Evolutionary conservation across 192 early-diverging fungal genomes (phyloP).

Genomic region (Geosiphon pyriformis): DNA sequence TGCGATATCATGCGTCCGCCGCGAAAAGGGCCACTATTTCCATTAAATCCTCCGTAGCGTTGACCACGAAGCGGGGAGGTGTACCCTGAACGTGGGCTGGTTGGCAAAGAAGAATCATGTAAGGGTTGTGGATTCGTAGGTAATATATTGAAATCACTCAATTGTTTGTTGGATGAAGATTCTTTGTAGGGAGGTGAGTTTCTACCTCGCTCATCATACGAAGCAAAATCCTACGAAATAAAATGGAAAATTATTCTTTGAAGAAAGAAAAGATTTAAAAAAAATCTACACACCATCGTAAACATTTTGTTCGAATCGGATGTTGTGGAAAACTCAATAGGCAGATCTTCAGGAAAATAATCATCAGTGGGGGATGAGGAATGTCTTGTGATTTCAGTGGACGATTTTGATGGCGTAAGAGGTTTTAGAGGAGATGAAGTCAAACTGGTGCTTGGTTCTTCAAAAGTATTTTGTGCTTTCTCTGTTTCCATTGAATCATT

Average conservation of each 20-base stretch:
- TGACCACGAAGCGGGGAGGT: slow-evolving; percentile 7
- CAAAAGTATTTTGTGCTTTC: not conserved
- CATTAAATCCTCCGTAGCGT: not conserved
- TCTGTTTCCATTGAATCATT: not conserved
- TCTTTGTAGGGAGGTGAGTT: slow-evolving; percentile 14
- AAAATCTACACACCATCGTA: not conserved
- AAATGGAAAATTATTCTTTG: not conserved
- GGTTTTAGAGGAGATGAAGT: not conserved
- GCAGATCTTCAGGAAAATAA: slow-evolving; percentile 17
- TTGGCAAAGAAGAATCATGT: not conserved
- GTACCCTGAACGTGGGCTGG: slow-evolving; percentile 6
- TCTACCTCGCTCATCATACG: slow-evolving; percentile 7
- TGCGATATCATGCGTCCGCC: not conserved
- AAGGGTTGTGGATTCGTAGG: not conserved
- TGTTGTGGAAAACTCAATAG: not conserved
- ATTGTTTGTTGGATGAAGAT: not conserved
- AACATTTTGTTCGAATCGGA: not conserved
- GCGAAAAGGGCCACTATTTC: not conserved
- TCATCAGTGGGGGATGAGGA: not conserved
- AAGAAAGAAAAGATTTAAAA: not conserved
- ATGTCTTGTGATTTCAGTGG: not conserved
- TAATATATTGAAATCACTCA: not conserved
- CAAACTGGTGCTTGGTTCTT: not conserved
- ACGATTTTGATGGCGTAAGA: not conserved
- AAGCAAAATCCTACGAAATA: slow-evolving; percentile 6